A percentile compares a stretch with the other conserved stretches of the same genome.
Conservation (phyloP, 768 basidiomycete genomes). For the Strobilomyces confusus region DNA sequence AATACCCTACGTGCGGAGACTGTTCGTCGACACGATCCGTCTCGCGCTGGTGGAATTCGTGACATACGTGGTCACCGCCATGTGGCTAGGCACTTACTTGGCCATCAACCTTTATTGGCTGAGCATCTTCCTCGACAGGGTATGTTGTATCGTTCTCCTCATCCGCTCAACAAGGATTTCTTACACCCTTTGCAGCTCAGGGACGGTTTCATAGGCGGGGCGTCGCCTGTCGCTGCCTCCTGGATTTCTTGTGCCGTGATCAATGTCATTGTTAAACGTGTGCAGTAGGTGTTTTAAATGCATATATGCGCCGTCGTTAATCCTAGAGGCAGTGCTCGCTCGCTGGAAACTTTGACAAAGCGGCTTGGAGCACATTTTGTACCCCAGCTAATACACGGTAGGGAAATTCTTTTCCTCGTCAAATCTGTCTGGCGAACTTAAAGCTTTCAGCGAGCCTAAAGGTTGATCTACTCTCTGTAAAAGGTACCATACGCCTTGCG, state of each 20-base stretch:
- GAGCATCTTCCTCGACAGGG: conserved; percentile 28
- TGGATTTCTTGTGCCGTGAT: conserved; percentile 30
- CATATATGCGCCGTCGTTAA: conserved; percentile 2
- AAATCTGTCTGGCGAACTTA: conserved; percentile 7
- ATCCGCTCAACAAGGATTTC: neutral
- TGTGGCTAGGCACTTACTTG: conserved; percentile 31
- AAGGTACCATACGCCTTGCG: conserved; percentile 14
- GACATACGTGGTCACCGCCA: conserved; percentile 24
- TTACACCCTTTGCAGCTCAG: conserved; percentile 16
- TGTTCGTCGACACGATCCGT: conserved; percentile 15
- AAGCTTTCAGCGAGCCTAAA: conserved; percentile 26
- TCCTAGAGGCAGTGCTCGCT: conserved; percentile 14
- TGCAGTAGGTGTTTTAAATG: conserved; percentile 14
- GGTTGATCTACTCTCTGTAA: conserved; percentile 18
- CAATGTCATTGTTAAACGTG: conserved; percentile 20
- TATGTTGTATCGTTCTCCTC: conserved; percentile 7
- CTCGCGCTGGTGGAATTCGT: conserved; percentile 21
- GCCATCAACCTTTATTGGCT: conserved; percentile 36
- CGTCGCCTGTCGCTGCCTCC: conserved; percentile 16
- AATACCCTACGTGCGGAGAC: conserved; percentile 1
- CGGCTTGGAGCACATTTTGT: conserved; percentile 37
- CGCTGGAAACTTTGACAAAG: conserved; percentile 20
- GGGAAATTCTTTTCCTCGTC: neutral
- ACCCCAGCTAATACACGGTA: conserved; percentile 38
- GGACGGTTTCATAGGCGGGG: neutral